phyloP scores from a whole-genome alignment of 495 filamentous ascomycete genomes.

The Penicillium maclennaniae region DNA sequence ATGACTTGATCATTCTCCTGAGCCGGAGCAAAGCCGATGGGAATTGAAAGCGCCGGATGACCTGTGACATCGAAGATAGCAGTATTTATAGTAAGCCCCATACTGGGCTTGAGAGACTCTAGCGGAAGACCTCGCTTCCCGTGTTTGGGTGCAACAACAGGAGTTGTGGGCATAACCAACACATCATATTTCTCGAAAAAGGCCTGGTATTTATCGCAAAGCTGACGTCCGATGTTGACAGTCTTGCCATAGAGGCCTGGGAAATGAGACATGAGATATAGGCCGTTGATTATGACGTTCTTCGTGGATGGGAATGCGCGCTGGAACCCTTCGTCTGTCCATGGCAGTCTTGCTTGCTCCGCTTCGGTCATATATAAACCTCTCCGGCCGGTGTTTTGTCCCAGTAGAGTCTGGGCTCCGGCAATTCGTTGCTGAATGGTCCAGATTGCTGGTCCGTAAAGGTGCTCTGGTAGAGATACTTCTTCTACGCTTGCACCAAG shows the following conservation, averaged over 20 bases:
- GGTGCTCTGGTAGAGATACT: conserved; percentile 51
- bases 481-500: conserved; percentile 51
- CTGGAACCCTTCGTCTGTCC: conserved; percentile 31
- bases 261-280: conserved; percentile 37
- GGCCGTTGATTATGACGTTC: conserved; percentile 42
- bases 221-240: conserved; percentile 36
- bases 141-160: conserved; percentile 36
- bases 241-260: conserved; percentile 41
- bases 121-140: conserved; percentile 35
- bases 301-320: conserved; percentile 38
- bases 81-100: conserved; percentile 52
- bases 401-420: conserved; percentile 38
- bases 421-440: conserved; percentile 43
- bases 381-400: conserved; percentile 36
- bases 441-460: conserved; percentile 47
- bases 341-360: conserved; percentile 27
- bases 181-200: conserved; percentile 42
- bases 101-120: conserved; percentile 37
- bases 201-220: conserved; percentile 43
- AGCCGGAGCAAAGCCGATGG: conserved; percentile 46
- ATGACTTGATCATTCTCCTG: conserved; percentile 40
- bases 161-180: conserved; percentile 48
- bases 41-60: conserved; percentile 55
- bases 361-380: conserved; percentile 41
- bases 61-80: conserved; percentile 55